Evolutionary conservation across 768 basidiomycete genomes (phyloP), one percentile per base, ranked within the genome.

Genomic region (Jaapia argillacea): DNA sequence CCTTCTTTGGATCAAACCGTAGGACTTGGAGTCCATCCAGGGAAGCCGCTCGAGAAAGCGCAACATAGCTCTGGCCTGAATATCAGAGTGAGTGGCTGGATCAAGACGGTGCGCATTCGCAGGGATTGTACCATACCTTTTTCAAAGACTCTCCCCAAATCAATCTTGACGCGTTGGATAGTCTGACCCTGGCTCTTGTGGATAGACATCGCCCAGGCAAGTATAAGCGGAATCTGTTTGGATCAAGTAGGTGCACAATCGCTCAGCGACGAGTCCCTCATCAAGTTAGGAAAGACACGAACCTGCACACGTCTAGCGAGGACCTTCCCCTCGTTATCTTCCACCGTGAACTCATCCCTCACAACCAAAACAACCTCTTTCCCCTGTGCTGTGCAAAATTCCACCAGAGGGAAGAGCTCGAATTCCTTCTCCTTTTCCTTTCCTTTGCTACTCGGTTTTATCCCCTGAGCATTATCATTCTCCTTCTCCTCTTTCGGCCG

Each of bases 151-250:
- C 63, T 69, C 6, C 71, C 69, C 14, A 85, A 70, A 54, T 82
- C 79, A 24, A 84, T 69, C 51, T 72, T 79, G 43, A 82, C 75
- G 36, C 72, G 66, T 36, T 75, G 70, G 36, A 87, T 70, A 0
- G 85, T 85, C 51, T 84, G 80, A 1, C 83, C 84, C 53, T 86
- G 85, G 45, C 72, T 75, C 58, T 87, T 87, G 62, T 86, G 83
- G 45, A 87, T 85, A 2, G 76, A 76, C 67, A 84, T 79, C 0
- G 83, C 81, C 82, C 81, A 86, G 0, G 81, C 78, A 0, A 82
- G 70, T 40, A 87, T 84, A 3, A 93, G 59, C 0, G 85, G 84
- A 1, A 88, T 52, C 79, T 85, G 49, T 18, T n/a, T 14, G 5
- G 3, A 31, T 12, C 3, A 14, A 36, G 27, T 1, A 43, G 10